Evolutionary conservation across 108 stramenopile species (phyloP).

Genomic region (Epithemia pelagica): DNA sequence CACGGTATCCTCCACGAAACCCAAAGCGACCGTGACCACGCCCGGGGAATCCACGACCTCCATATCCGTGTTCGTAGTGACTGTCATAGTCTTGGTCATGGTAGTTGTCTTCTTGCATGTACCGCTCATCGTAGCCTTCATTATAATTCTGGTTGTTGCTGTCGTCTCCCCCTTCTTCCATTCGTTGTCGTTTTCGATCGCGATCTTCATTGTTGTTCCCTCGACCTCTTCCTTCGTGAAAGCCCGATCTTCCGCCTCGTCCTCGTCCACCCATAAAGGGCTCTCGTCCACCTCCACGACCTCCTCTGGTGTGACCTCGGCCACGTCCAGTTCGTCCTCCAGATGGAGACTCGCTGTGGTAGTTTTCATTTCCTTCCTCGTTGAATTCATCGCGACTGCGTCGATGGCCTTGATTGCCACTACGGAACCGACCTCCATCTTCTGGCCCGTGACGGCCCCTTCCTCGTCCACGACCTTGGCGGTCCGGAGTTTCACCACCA

Average conservation of each 20-base stretch:
- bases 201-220: slow-evolving; percentile 22
- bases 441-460: neutral
- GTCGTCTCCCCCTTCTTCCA: neutral
- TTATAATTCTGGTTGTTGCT: neutral
- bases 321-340: slow-evolving; percentile 14
- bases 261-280: slow-evolving; percentile 9
- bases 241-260: neutral
- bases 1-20: slow-evolving; percentile 16
- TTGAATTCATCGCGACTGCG: neutral
- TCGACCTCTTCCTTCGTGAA: slow-evolving; percentile 6
- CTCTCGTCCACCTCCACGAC: slow-evolving; percentile 23
- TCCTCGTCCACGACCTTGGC: neutral
- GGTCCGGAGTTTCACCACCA: neutral
- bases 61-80: slow-evolving; percentile 5
- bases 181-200: slow-evolving; percentile 6
- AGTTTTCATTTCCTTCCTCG: slow-evolving; percentile 10
- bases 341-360: neutral
- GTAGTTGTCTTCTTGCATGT: neutral
- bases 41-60: neutral
- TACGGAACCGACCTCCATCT: neutral
- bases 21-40: neutral
- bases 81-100: neutral
- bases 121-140: slow-evolving; percentile 10
- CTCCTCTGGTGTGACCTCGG: slow-evolving; percentile 9
- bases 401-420: neutral